phyloP scores from a whole-genome alignment of 164 flowering plant genomes.

The Chimonanthus salicifolius region DNA sequence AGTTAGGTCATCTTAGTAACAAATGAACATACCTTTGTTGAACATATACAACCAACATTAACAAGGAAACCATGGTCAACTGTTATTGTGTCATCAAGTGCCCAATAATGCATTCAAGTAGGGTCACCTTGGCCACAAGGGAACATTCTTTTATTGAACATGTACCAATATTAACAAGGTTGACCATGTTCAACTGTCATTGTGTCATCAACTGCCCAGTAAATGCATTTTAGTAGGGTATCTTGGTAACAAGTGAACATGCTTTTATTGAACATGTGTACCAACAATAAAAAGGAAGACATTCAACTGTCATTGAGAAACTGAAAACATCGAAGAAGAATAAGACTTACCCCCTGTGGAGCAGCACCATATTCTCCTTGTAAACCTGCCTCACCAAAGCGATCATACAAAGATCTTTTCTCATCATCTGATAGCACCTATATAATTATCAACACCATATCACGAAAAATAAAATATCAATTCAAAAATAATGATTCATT shows the following conservation, averaged over 20 bases:
- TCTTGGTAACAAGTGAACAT: neutral
- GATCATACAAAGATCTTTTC: conserved; percentile 86
- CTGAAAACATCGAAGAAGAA: neutral
- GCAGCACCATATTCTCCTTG: conserved; percentile 46
- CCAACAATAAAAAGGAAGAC: neutral
- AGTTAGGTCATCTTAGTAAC: too few relatives aligned
- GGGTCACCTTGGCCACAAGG: too few relatives aligned
- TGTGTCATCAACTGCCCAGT: neutral
- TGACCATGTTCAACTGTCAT: too few relatives aligned
- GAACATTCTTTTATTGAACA: too few relatives aligned
- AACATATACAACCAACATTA: too few relatives aligned
- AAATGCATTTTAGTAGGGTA: neutral
- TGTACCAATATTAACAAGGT: too few relatives aligned
- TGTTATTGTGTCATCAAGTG: too few relatives aligned
- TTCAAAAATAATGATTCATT: neutral
- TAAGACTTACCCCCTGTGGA: conserved; percentile 54
- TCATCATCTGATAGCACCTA: conserved; percentile 94
- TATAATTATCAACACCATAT: conserved; percentile 27
- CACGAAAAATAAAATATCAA: conserved; percentile 6
- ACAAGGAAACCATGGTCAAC: too few relatives aligned
- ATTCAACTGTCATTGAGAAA: neutral
- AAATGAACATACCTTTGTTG: too few relatives aligned
- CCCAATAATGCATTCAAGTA: too few relatives aligned
- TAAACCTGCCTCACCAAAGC: conserved; percentile 91
- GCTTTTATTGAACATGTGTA: neutral